Conservation (phyloP, 306 rosid species). For the Rubus parviflorus region DNA sequence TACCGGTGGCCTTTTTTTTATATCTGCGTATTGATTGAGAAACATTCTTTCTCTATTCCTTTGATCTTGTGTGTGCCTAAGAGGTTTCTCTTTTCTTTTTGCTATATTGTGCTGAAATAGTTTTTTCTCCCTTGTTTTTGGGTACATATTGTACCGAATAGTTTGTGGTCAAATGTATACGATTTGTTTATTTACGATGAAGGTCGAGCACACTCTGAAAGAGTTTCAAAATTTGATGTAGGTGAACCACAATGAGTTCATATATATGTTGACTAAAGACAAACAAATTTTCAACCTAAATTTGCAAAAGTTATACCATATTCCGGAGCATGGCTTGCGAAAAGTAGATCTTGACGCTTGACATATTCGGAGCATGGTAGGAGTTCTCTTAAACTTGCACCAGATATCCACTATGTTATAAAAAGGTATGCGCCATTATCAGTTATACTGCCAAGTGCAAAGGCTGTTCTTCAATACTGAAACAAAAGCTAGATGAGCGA, state of each 20-base stretch:
- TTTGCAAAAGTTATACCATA: not conserved
- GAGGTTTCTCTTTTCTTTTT: not conserved
- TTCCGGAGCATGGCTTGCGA: not conserved
- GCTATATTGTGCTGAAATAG: not conserved
- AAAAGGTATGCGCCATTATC: no score
- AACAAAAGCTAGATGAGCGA: no score
- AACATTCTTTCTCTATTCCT: not conserved
- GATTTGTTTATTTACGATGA: not conserved
- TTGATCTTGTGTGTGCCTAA: not conserved
- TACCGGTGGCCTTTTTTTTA: not conserved
- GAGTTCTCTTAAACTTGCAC: not conserved
- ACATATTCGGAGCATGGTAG: not conserved
- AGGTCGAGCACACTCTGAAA: not conserved
- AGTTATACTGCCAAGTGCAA: no score
- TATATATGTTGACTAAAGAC: not conserved
- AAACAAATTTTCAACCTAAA: not conserved
- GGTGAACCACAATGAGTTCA: no score
- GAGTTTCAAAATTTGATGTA: not conserved
- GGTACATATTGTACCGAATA: conserved; percentile 10
- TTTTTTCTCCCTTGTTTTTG: not conserved
- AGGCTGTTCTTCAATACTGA: no score
- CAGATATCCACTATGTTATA: not conserved
- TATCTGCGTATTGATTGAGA: not conserved
- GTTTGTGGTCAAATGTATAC: conserved; percentile 1
- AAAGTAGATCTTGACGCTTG: not conserved